A percentile compares a stretch with the other conserved stretches of the same genome.
These are phyloP conservation scores for Cylindrodendrum hubeiense DNA, from an alignment of 2,329 filamentous ascomycete species.

Conservation along the genomic window DNA sequence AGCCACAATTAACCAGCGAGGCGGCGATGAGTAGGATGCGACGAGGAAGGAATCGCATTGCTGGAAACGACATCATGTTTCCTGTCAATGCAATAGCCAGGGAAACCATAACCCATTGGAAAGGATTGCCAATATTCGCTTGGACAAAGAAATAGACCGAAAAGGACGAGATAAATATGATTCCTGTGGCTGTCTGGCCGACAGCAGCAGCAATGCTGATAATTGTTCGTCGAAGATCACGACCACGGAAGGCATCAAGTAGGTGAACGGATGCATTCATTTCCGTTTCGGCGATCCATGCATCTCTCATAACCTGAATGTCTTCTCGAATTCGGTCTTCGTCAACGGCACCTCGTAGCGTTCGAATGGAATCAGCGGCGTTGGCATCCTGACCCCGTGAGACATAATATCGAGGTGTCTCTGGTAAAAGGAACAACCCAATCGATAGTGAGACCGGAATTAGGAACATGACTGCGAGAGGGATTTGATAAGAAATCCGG, in stretches of 20 bases:
- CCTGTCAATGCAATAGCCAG: not conserved
- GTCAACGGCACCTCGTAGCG: not conserved
- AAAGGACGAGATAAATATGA: not conserved
- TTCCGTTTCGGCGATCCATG: not conserved
- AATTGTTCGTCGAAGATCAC: not conserved
- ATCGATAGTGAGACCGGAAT: not conserved
- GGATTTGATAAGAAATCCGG: not conserved
- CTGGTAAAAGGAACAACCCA: not conserved
- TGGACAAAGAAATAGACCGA: not conserved
- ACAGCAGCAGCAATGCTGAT: not conserved
- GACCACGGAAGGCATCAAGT: not conserved
- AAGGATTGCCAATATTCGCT: not conserved
- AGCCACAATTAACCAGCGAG: not conserved
- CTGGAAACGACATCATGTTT: not conserved
- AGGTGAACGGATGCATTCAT: not conserved
- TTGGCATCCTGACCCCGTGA: not conserved
- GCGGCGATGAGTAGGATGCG: not conserved
- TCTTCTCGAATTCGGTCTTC: not conserved
- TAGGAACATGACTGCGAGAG: not conserved
- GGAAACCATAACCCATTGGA: constrained; percentile 1
- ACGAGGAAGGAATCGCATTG: not conserved
- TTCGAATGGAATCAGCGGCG: not conserved
- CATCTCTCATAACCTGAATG: not conserved
- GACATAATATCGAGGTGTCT: constrained; percentile 1
- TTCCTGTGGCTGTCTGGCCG: not conserved